phyloP scores from a whole-genome alignment of 2,329 filamentous ascomycete species.

The Paramyrothecium roridum region DNA sequence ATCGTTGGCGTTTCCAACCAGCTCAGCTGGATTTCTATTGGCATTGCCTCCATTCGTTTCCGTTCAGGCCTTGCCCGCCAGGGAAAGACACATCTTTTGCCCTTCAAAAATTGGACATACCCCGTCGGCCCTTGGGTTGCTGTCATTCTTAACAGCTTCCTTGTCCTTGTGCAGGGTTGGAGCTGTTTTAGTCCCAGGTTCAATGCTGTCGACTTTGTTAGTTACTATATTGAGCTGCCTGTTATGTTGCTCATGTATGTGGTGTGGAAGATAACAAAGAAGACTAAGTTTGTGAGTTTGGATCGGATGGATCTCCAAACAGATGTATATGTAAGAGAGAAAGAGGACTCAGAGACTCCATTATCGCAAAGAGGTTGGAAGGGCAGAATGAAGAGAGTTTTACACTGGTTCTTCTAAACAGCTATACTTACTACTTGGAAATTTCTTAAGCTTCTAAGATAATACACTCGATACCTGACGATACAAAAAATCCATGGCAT shows the following conservation, averaged over 20 bases:
- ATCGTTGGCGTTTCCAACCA: slow-evolving; percentile 67
- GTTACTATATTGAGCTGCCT: slow-evolving; percentile 60
- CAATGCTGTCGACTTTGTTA: slow-evolving; percentile 57
- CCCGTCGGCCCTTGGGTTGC: slow-evolving; percentile 57
- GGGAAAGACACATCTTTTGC: slow-evolving; percentile 57
- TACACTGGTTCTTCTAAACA: slow-evolving; percentile 31
- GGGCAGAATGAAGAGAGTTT: slow-evolving; percentile 16
- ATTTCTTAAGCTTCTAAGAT: no score
- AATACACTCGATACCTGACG: no score
- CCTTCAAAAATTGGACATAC: slow-evolving; percentile 66
- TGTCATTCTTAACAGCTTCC: slow-evolving; percentile 53
- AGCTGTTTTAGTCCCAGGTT: slow-evolving; percentile 59
- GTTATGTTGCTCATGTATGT: slow-evolving; percentile 62
- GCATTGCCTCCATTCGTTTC: slow-evolving; percentile 64
- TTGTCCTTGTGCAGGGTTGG: slow-evolving; percentile 64
- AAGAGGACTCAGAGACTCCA: slow-evolving; percentile 13
- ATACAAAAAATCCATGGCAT: no score
- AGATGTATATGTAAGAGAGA: slow-evolving; percentile 53
- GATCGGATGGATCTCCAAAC: slow-evolving; percentile 62
- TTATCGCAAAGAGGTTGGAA: slow-evolving; percentile 44
- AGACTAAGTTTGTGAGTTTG: slow-evolving; percentile 53
- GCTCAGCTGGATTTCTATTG: slow-evolving; percentile 63
- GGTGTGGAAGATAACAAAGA: slow-evolving; percentile 69
- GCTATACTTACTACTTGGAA: no score
- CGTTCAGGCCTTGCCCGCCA: slow-evolving; percentile 54